Evolutionary conservation across 2,329 filamentous ascomycete species (phyloP), one percentile per base, ranked within the genome.

Genomic region (Cytospora mali): DNA sequence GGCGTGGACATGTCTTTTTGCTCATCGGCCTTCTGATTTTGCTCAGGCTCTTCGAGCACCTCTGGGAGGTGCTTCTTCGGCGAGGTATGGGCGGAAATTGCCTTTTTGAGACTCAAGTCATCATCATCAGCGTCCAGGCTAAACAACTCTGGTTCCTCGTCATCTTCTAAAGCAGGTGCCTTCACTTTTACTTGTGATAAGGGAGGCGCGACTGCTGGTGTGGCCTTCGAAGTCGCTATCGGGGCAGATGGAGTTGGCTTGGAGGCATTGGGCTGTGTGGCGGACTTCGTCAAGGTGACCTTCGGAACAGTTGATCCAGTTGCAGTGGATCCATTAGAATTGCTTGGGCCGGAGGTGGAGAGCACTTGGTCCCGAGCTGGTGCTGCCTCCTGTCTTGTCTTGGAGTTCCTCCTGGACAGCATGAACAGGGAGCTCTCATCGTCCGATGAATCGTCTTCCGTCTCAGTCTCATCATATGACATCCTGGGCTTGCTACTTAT

Each of bases 361-460:
- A 46, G n/a, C n/a, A 23, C n/a, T 23, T 46, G n/a, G 23, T 23
- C 10, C 9, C 42, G 50, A 54, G 35, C 33, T 9, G 6, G 28
- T 35, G n/a, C n/a, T 27, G 51, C 35, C 50, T 7, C n/a, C 11
- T 39, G 56, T 29, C 42, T 54, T n/a, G 54, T 62, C 51, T 53
- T 49, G 46, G 52, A 48, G 50, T 49, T 51, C 61, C 63, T 65
- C 61, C 59, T 65, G 6, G 64, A 63, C 23, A 58, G 49, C 62
- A 65, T 65, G 48, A 65, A 61, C 1, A 65, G 31, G 10, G 56
- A 48, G 31, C 58, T 42, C 11, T 65, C 64, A 1, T 65, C 64
- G 1, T 65, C 64, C 2, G 63, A 65, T n/a, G 55, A 55, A 6
- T 60, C 63, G 13, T 55, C 42, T 18, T 63, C 56, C 11, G 39